A percentile compares a stretch with the other conserved stretches of the same genome.
These are phyloP conservation scores for Talaromyces albobiverticillius DNA, from an alignment of 2,329 filamentous ascomycete genomes.

Conservation along the genomic window DNA sequence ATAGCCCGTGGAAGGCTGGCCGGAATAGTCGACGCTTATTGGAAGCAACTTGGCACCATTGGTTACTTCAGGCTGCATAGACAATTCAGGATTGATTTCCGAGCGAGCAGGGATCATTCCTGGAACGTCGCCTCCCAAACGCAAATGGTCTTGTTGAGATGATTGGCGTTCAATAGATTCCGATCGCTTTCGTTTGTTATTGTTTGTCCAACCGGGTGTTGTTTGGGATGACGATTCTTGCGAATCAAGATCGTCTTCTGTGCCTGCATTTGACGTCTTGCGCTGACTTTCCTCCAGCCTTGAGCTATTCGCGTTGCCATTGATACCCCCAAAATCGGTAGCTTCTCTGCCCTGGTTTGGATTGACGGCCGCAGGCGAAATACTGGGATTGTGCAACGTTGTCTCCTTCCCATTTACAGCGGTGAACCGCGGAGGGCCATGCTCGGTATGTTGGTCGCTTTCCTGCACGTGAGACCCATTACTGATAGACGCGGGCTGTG, in stretches of 20 bases:
- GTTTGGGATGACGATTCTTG: slow-evolving; percentile 25
- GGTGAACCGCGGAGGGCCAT: slow-evolving; percentile 45
- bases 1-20: slow-evolving; percentile 20
- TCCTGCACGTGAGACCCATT: slow-evolving; percentile 32
- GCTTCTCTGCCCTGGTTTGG: slow-evolving; percentile 18
- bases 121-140: slow-evolving; percentile 33
- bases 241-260: slow-evolving; percentile 20
- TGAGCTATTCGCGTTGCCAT: slow-evolving; percentile 19
- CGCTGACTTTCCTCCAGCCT: slow-evolving; percentile 45
- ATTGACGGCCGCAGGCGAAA: slow-evolving; percentile 14
- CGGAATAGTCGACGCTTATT: slow-evolving; percentile 21
- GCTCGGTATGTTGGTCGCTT: slow-evolving; percentile 34
- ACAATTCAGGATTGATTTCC: slow-evolving; percentile 30
- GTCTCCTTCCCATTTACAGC: slow-evolving; percentile 44
- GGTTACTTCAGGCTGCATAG: slow-evolving; percentile 19
- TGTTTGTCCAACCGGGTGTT: slow-evolving; percentile 30
- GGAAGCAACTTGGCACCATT: slow-evolving; percentile 21
- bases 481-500: slow-evolving; percentile 28
- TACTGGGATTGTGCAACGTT: neutral
- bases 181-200: slow-evolving; percentile 67
- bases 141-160: slow-evolving; percentile 30
- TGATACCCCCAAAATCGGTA: slow-evolving; percentile 18
- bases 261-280: slow-evolving; percentile 44
- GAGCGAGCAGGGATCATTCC: slow-evolving; percentile 38
- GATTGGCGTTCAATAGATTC: slow-evolving; percentile 53